Evolutionary conservation across 495 filamentous ascomycete genomes (phyloP), one percentile per base, ranked within the genome.

Genomic region (Penicillium crystallinum): DNA sequence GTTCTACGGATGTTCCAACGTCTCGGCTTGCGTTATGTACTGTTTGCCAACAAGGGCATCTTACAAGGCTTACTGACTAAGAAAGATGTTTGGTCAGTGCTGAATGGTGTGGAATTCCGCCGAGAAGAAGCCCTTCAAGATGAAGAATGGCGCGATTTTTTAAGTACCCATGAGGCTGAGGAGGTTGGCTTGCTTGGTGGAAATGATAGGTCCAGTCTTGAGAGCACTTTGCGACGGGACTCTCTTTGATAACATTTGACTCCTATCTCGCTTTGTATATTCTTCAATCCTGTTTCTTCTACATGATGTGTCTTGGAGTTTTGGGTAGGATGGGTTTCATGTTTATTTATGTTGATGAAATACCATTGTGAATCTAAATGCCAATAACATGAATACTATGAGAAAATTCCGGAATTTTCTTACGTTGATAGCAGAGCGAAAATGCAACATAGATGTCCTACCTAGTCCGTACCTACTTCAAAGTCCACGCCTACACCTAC

Each of bases 21-120:
- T 62, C 78, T 98, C 6, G 93, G 93, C 17, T 68, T 98, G 37
- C 80, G 92, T 31, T 97, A 97, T 69, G 84, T 98, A 4, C 68
- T 97, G 3, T 96, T 97, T 68, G 79, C 80, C 35, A 86, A 95
- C 46, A 81, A 84, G 55, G 95, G 93, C 8, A 77, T 83, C 29
- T 66, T 98, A 35, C 84, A 88, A 65, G 93, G 93, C 1, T 63
- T 98, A 40, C 69, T 97, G 58, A 98, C 95, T 18, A 97, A 97
- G 78, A 97, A 98, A 74, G 93, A 98, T 71, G 84, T 96, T n/a
- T 97, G 90, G 88, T 90, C 87, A 59, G 82, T 96, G 17, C 72
- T 98, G 10, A 91, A 95, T 64, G 87, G 87, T 18, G 82, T 84
- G 14, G 87, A 91, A 58, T 85, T 84, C 39, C 69, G 68, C 15